A percentile compares a stretch with the other conserved stretches of the same genome.
These are phyloP conservation scores for Fusarium sp. DNA, from an alignment of 2,329 filamentous ascomycete genomes.

Conservation along the genomic window DNA sequence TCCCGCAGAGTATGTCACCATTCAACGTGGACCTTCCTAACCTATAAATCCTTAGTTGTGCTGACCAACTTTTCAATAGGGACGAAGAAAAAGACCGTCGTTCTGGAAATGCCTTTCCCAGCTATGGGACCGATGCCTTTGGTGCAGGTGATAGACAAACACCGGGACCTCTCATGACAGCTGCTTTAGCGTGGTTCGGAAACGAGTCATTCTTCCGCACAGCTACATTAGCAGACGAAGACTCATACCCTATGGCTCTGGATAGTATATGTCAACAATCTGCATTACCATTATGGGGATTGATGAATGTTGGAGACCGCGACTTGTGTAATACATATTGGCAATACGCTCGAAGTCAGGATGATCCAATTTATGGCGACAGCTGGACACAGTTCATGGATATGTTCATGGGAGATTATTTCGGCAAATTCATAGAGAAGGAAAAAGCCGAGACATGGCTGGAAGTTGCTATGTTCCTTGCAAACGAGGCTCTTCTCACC, in stretches of 20 bases:
- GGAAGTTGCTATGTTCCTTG: slow-evolving; percentile 30
- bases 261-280: not conserved
- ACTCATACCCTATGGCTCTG: not conserved
- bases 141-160: not conserved
- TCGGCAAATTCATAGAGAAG: not conserved
- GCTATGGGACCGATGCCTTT: not conserved
- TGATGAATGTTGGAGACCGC: fast-evolving
- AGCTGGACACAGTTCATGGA: not conserved
- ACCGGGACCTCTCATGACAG: slow-evolving; percentile 22
- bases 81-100: too few species aligned
- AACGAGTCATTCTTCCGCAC: slow-evolving; percentile 16
- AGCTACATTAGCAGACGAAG: not conserved
- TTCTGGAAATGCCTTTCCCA: too few species aligned
- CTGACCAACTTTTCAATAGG: too few species aligned
- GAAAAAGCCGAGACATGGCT: not conserved
- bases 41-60: too few species aligned
- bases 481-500: slow-evolving; percentile 29
- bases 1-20: not conserved
- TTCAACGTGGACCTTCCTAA: too few species aligned
- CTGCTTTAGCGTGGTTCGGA: slow-evolving; percentile 21
- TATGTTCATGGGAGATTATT: not conserved
- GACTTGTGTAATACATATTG: not conserved
- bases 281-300: not conserved
- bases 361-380: not conserved
- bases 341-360: fast-evolving